These are phyloP conservation scores for Pichia sp. DNA, from an alignment of 1,139 yeast species.

Conservation along the genomic window DNA sequence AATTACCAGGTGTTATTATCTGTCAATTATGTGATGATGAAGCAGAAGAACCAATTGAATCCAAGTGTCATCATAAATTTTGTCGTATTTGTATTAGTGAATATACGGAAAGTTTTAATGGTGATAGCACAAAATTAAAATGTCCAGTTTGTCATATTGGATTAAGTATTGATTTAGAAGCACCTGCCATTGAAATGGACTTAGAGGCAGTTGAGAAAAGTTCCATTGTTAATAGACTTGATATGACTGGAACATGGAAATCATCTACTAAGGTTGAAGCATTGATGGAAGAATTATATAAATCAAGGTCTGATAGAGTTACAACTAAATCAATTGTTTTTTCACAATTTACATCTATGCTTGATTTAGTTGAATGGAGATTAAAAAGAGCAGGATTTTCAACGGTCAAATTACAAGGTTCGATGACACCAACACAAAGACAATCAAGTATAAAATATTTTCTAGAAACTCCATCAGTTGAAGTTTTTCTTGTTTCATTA, in stretches of 20 bases:
- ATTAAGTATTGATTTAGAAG: conserved; percentile 80
- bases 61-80: conserved; percentile 88
- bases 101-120: conserved; percentile 77
- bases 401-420: conserved; percentile 90
- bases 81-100: conserved; percentile 90
- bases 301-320: conserved; percentile 74
- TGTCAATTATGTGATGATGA: conserved; percentile 96
- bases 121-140: conserved; percentile 50
- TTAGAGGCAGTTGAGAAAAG: conserved; percentile 61
- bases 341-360: conserved; percentile 94
- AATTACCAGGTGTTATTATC: conserved; percentile 56
- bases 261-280: conserved; percentile 97
- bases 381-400: conserved; percentile 88
- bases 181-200: conserved; percentile 78
- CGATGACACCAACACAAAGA: conserved; percentile 93
- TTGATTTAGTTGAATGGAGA: conserved; percentile 94
- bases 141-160: conserved; percentile 98
- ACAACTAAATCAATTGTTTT: conserved; percentile 94
- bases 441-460: conserved; percentile 86
- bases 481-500: conserved; percentile 86
- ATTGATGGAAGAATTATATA: conserved; percentile 84
- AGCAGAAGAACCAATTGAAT: conserved; percentile 94
- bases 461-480: conserved; percentile 87
- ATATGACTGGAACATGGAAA: conserved; percentile 81
- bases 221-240: conserved; percentile 83